Conservation (phyloP, 495 filamentous ascomycete genomes). For the Cercophora newfieldiana region DNA sequence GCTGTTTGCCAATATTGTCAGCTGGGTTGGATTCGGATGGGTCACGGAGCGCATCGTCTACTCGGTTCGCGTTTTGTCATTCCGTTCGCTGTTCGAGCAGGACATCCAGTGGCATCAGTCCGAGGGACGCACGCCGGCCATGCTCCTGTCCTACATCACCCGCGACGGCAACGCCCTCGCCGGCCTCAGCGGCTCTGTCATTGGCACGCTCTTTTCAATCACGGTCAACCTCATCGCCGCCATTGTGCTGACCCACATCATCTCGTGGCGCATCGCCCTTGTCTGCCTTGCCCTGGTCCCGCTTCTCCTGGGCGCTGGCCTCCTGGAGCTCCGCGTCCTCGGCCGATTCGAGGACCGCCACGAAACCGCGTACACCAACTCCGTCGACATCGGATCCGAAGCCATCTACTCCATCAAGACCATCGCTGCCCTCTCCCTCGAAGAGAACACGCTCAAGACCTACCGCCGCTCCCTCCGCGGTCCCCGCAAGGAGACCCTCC, state of each 20-base stretch:
- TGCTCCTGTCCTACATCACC: constrained; percentile 75
- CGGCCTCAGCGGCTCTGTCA: constrained; percentile 73
- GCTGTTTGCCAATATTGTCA: constrained; percentile 64
- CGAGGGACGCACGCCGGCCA: constrained; percentile 75
- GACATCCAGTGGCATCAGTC: constrained; percentile 84
- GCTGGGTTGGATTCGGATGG: constrained; percentile 71
- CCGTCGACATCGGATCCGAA: constrained; percentile 80
- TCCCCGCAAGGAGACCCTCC: constrained; percentile 20
- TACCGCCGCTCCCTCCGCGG: constrained; percentile 48
- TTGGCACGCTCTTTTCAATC: constrained; percentile 77
- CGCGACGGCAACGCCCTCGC: constrained; percentile 76
- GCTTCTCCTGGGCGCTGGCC: constrained; percentile 73
- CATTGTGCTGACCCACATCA: constrained; percentile 62
- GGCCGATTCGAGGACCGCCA: constrained; percentile 66
- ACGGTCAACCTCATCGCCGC: constrained; percentile 67
- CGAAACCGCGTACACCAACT: constrained; percentile 68
- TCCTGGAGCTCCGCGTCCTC: constrained; percentile 69
- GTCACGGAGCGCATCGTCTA: constrained; percentile 76
- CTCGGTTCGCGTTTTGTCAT: constrained; percentile 72
- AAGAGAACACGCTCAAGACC: constrained; percentile 63
- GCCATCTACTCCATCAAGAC: constrained; percentile 84
- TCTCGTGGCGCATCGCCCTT: constrained; percentile 85
- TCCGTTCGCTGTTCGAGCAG: constrained; percentile 84
- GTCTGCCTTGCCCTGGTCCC: constrained; percentile 79
- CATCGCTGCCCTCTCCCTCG: constrained; percentile 66